Evolutionary conservation across 768 basidiomycete species (phyloP), one percentile per base, ranked within the genome.

Genomic region (Termitomyces titanicus): DNA sequence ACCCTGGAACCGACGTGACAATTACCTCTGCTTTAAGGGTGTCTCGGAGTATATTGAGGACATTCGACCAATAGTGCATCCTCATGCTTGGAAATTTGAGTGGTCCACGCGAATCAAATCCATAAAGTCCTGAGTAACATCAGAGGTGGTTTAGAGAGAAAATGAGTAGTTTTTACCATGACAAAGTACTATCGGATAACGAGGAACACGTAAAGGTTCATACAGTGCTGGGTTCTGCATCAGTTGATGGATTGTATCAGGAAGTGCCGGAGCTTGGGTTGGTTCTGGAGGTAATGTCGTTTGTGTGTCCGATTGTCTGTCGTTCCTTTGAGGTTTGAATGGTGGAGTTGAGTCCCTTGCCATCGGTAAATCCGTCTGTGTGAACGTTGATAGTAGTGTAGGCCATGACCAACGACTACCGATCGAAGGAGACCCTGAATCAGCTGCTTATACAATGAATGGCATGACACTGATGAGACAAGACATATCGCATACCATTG

Each of bases 1-100:
- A 94, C 94, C 88, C 85, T 39, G 97, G 96, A 18, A 98, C 97
- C 1, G 89, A 85, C 0, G 96, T 95, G 17, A 98, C 92, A 53
- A 98, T 84, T n/a, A 98, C 94, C 58, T 98, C 92, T 24, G 92
- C 94, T 13, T 92, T 91, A 12, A 98, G 77, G 58, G 79, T 88
- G 51, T 88, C 79, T 53, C 88, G 81, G 15, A 98, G 78, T 12
- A 95, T 82, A 10, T 79, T 83, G 31, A 98, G 76, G 3, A 98
- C 85, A 54, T 92, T 90, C 0, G 86, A 83, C 97, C 97, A 99
- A 66, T 99, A 99, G 57, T 98, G 93, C 68, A 92, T 81, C 51
- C 90, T 84, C 54, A 95, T 78, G 42, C 85, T 83, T 0, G 94
- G 93, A 63, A 94, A 91, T 11, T 87, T 76, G 0, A 82, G 76